Evolutionary conservation across 805 yeast species (phyloP).

Genomic region (Candida nitratophila): DNA sequence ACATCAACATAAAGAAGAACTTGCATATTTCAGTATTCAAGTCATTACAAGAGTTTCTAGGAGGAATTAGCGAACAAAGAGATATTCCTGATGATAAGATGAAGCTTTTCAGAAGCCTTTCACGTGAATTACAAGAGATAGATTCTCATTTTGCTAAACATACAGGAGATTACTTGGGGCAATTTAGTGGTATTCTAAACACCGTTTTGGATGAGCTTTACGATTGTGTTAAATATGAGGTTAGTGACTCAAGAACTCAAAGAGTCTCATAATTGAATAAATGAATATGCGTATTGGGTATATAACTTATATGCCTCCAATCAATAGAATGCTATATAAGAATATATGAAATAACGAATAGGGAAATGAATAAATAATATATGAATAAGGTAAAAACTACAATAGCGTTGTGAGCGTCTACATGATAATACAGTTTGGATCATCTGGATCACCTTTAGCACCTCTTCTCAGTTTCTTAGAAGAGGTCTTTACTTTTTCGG

Average conservation of each 20-base stretch:
- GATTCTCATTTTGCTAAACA: not conserved
- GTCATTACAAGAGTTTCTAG: too few species aligned
- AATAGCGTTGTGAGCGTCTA: constrained; percentile 5
- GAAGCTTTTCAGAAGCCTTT: too few species aligned
- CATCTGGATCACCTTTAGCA: constrained; percentile 10
- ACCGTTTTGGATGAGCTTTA: not conserved
- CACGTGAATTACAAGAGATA: not conserved
- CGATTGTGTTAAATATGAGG: too few species aligned
- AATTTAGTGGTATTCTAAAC: too few species aligned
- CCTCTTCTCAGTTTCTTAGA: constrained; percentile 1
- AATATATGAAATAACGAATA: not conserved
- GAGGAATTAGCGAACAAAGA: too few species aligned
- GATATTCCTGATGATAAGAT: not conserved
- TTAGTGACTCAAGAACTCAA: not conserved
- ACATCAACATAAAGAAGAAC: too few species aligned
- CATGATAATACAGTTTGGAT: constrained; percentile 25
- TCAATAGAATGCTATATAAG: not conserved
- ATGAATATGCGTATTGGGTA: not conserved
- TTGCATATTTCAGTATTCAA: too few species aligned
- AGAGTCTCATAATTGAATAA: not conserved
- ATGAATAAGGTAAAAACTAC: too few species aligned
- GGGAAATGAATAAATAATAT: not conserved
- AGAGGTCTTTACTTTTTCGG: not conserved
- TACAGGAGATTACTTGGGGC: not conserved
- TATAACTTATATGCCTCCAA: not conserved